These are phyloP conservation scores for Crotalaria pallida DNA, from an alignment of 306 rosid species.

Conservation along the genomic window DNA sequence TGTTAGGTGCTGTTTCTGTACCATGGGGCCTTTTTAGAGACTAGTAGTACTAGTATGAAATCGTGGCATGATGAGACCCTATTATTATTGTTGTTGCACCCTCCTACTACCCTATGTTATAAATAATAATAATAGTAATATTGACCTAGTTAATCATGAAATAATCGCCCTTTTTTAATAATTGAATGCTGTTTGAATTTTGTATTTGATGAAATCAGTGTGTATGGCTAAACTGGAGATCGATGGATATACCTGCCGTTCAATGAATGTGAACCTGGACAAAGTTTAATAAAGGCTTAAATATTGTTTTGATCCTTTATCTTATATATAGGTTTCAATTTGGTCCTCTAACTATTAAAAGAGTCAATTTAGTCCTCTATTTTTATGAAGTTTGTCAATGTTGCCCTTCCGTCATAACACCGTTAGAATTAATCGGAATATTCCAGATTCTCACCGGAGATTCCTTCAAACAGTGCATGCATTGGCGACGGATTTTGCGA, in stretches of 20 bases:
- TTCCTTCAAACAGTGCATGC: too few species aligned
- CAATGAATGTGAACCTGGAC: conserved; percentile 12
- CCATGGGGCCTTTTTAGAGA: conserved; percentile 28
- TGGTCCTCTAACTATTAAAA: too few species aligned
- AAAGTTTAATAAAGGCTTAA: not conserved
- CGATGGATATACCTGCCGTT: not conserved
- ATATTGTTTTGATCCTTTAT: too few species aligned
- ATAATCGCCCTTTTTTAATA: not conserved
- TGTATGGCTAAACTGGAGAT: not conserved
- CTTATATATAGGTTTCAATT: too few species aligned
- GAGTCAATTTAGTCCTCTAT: too few species aligned
- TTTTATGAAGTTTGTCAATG: too few species aligned
- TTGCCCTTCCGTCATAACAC: too few species aligned
- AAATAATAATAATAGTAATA: conserved; percentile 15
- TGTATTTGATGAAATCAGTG: not conserved
- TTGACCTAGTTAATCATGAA: not conserved
- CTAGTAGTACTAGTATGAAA: not conserved
- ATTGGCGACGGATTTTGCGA: too few species aligned
- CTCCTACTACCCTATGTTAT: conserved; percentile 10
- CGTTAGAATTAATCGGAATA: too few species aligned
- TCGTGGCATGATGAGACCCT: not conserved
- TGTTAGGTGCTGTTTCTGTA: conserved; percentile 25
- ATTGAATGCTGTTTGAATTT: not conserved
- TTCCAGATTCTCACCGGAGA: too few species aligned
- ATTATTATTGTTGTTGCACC: conserved; percentile 1